Conservation (phyloP, 2,329 filamentous ascomycete genomes). For the Exophiala aquamarina region DNA sequence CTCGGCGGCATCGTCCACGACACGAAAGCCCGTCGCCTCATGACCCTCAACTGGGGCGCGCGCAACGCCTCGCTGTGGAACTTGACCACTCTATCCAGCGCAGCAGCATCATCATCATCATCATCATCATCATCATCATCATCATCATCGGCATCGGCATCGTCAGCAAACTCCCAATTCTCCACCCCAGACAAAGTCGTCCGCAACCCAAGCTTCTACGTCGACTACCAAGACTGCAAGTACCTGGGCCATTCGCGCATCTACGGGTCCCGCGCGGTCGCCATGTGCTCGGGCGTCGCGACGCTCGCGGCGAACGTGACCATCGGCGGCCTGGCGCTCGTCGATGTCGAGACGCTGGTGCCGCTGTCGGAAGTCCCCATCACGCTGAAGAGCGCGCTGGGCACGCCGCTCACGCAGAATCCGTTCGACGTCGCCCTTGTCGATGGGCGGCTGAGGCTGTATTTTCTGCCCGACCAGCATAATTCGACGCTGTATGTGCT, state of each 20-base stretch:
- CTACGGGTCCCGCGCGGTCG: constrained; percentile 41
- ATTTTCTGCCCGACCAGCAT: constrained; percentile 50
- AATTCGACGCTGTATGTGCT: constrained; percentile 50
- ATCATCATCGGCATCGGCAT: neutral
- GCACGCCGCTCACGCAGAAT: constrained; percentile 48
- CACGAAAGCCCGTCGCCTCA: constrained; percentile 35
- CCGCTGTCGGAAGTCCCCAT: constrained; percentile 50
- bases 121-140: constrained; percentile 3
- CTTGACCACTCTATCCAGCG: constrained; percentile 21
- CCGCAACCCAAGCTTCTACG: constrained; percentile 45
- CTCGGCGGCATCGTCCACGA: constrained; percentile 51
- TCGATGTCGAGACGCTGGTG: constrained; percentile 47
- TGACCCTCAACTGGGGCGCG: constrained; percentile 50
- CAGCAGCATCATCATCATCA: constrained; percentile 3
- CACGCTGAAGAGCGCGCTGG: constrained; percentile 40
- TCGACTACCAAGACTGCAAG: constrained; percentile 56
- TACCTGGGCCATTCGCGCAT: constrained; percentile 44
- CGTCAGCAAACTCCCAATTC: constrained; percentile 26
- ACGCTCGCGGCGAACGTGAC: constrained; percentile 31
- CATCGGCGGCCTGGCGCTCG: constrained; percentile 48
- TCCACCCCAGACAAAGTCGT: constrained; percentile 27
- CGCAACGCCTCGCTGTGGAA: constrained; percentile 42
- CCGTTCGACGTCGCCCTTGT: constrained; percentile 49
- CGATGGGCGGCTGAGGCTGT: constrained; percentile 46
- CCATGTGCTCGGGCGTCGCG: constrained; percentile 51